Evolutionary conservation across 2,329 filamentous ascomycete species (phyloP), one percentile per base, ranked within the genome.

Genomic region (Colletotrichum orchidophilum): DNA sequence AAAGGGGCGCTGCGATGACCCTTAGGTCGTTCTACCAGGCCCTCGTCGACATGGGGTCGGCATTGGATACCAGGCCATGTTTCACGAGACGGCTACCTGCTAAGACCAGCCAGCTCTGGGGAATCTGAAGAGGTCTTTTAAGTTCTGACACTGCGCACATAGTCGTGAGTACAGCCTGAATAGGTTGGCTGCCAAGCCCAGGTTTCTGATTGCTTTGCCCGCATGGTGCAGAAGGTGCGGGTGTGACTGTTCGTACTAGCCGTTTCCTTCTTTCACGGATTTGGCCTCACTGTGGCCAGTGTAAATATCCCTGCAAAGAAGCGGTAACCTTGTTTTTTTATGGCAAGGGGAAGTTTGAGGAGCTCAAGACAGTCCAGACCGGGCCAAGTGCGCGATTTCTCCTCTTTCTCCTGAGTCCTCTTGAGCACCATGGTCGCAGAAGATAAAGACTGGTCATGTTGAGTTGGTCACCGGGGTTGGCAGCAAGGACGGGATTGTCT

Each of bases 91-190:
- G 18, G 29, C 39, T 50, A 33, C 33, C 35, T 39, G 39, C 18
- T 46, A 46, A 39, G 35, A 29, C 11, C 21, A 39, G 49, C 59
- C 33, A 24, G 42, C 6, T 60, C 29, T 60, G 31, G 29, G 29
- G 62, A 65, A 59, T 70, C 54, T 55, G 29, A 53, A 50, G 15
- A 61, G 29, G 12, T 39, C 49, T 61, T 70, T 70, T 66, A 61
- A 33, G 67, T 70, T 70, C 67, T 70, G 55, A 70, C 67, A 39
- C 57, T 66, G 29, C 18, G 35, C 39, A 61, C 35, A 54, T n/a
- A 42, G 21, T 27, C 12, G 29, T 26, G 55, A 13, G 12, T 39
- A 18, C 39, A 21, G 39, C 39, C 21, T 66, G 39, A 46, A 15
- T 46, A 18, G 18, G 39, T 46, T n/a, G 39, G 53, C 29, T 15